A percentile compares a stretch with the other conserved stretches of the same genome.
Evolutionary conservation across 129 eudicot species (phyloP).

Genomic region (Gnaphalium uliginosum): DNA sequence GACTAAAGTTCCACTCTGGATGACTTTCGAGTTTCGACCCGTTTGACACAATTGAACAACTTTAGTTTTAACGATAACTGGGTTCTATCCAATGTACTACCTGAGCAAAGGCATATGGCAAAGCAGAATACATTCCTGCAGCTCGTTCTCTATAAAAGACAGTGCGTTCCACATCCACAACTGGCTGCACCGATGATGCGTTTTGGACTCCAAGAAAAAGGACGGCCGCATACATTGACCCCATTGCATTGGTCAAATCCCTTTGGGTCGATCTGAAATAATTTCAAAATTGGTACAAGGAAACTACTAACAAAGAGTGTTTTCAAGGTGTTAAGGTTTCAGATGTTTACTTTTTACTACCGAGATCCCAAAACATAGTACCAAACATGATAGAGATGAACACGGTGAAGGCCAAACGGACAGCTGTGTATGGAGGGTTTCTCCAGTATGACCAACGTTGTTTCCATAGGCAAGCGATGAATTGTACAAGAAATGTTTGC

Average conservation of each 20-base stretch:
- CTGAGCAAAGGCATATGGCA: slow-evolving; percentile 56
- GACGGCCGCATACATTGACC: slow-evolving; percentile 51
- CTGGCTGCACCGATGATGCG: slow-evolving; percentile 46
- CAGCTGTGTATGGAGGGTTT: slow-evolving; percentile 51
- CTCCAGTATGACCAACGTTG: slow-evolving; percentile 55
- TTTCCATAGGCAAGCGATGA: slow-evolving; percentile 56
- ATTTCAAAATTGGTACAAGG: neutral
- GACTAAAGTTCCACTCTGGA: neutral
- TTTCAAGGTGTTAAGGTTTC: neutral
- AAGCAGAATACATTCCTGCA: slow-evolving; percentile 58
- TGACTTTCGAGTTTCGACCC: neutral
- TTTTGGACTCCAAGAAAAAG: slow-evolving; percentile 45
- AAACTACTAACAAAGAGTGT: neutral
- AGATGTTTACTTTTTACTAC: slow-evolving; percentile 39
- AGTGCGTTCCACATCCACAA: slow-evolving; percentile 50
- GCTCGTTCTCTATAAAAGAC: slow-evolving; percentile 60
- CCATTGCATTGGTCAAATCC: slow-evolving; percentile 53
- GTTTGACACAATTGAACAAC: neutral
- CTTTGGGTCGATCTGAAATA: slow-evolving; percentile 28
- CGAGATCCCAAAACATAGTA: slow-evolving; percentile 64
- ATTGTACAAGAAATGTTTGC: slow-evolving; percentile 40
- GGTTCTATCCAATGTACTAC: slow-evolving; percentile 6
- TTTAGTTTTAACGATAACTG: neutral
- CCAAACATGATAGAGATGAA: slow-evolving; percentile 46
- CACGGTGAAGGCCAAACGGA: slow-evolving; percentile 42